phyloP scores from a whole-genome alignment of 331 rosid genomes.

The Pyracantha coccinea region DNA sequence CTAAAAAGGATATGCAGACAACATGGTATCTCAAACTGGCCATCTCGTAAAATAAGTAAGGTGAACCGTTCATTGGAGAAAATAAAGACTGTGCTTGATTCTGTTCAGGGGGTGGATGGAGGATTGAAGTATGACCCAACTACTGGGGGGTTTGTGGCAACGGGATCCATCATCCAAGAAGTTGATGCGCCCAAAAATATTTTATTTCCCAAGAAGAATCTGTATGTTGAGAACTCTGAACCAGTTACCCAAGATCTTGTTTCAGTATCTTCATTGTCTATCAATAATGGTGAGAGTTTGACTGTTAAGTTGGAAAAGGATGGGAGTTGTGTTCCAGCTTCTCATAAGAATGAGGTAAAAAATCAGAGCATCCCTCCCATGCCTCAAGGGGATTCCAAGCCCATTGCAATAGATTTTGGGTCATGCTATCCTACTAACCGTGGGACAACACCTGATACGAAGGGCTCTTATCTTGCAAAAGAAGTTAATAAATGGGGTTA shows the following conservation, averaged over 20 bases:
- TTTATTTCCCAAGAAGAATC: constrained; percentile 31
- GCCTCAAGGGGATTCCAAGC: constrained; percentile 33
- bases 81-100: constrained; percentile 68
- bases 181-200: constrained; percentile 22
- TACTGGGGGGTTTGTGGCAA: constrained; percentile 48
- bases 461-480: constrained; percentile 20
- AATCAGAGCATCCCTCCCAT: constrained; percentile 19
- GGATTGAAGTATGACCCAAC: constrained; percentile 67
- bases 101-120: constrained; percentile 75
- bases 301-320: constrained; percentile 42
- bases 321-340: constrained; percentile 19
- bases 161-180: constrained; percentile 49
- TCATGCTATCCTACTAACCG: constrained; percentile 16
- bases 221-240: constrained; percentile 17
- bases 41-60: constrained; percentile 85
- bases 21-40: constrained; percentile 89
- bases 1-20: constrained; percentile 95
- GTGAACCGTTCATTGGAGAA: constrained; percentile 69
- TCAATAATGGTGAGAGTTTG: constrained; percentile 16
- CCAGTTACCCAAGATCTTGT: constrained; percentile 20
- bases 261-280: constrained; percentile 19
- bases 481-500: constrained; percentile 11
- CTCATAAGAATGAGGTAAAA: constrained; percentile 23
- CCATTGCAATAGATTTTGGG: constrained; percentile 26
- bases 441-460: constrained; percentile 17